Conservation (phyloP, 305 asterid genomes). For the Fraxinus paxiana region DNA sequence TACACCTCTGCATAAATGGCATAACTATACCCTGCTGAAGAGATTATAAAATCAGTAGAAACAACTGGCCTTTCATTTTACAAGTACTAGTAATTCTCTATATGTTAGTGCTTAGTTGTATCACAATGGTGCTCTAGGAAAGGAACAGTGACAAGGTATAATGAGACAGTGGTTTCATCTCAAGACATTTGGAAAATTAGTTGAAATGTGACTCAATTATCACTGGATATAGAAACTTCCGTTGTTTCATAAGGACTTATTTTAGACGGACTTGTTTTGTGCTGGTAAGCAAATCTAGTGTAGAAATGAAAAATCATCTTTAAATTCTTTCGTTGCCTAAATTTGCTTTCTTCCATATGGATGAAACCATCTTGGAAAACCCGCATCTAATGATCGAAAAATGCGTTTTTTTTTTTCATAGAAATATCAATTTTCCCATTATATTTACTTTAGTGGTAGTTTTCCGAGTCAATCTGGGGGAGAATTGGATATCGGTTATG, state of each 20-base stretch:
- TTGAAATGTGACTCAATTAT: not conserved
- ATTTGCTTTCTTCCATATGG: not conserved
- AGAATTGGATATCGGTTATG: not conserved
- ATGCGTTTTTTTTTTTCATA: not conserved
- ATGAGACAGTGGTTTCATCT: not conserved
- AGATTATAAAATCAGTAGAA: not conserved
- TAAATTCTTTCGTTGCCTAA: not conserved
- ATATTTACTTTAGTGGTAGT: not conserved
- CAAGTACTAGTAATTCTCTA: not conserved
- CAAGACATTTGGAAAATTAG: not conserved
- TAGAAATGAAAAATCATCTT: not conserved
- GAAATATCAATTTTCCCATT: not conserved
- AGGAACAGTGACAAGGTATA: not conserved
- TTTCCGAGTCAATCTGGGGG: not conserved
- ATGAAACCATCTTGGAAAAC: not conserved
- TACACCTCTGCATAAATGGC: not conserved
- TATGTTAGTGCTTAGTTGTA: not conserved
- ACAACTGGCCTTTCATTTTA: not conserved
- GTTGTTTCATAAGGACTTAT: not conserved
- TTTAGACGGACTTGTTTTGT: not conserved
- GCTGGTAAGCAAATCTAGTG: not conserved
- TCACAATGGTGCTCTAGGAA: not conserved
- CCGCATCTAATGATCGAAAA: not conserved
- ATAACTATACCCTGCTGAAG: not conserved
- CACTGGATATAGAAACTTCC: not conserved